Evolutionary conservation across 2,329 filamentous ascomycete genomes (phyloP).

Genomic region (Xylaria sp.): DNA sequence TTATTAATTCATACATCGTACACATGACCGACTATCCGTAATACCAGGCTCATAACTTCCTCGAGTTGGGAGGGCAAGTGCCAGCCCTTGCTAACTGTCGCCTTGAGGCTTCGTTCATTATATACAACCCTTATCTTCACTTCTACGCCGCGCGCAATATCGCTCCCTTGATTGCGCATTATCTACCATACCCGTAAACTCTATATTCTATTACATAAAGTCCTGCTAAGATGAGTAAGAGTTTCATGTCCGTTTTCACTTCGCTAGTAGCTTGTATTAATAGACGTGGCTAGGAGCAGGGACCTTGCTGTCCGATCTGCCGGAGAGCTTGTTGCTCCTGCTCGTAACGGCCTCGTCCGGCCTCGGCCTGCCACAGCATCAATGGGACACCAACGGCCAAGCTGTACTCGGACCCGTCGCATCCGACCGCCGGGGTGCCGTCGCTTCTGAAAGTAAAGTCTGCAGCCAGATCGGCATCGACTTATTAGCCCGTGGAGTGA

Average conservation of each 20-base stretch:
- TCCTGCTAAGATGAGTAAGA: constrained; percentile 27
- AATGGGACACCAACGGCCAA: constrained; percentile 33
- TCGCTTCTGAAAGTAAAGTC: constrained; percentile 49
- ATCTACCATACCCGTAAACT: not conserved
- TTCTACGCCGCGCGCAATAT: not conserved
- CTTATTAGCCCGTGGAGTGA: constrained; percentile 47
- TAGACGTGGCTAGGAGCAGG: constrained; percentile 13
- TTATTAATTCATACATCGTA: constrained; percentile 24
- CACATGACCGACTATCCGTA: not conserved
- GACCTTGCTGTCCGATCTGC: constrained; percentile 21
- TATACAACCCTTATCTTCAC: not conserved
- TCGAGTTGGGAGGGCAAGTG: not conserved
- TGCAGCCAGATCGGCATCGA: constrained; percentile 52
- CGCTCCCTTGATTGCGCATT: not conserved
- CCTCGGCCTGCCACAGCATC: constrained; percentile 14
- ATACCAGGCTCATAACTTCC: not conserved
- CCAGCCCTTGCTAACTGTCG: not conserved
- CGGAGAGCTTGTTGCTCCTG: constrained; percentile 31
- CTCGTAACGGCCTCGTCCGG: constrained; percentile 18
- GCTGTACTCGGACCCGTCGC: constrained; percentile 35
- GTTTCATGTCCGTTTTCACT: not conserved
- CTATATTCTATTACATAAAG: not conserved
- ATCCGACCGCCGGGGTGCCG: constrained; percentile 43
- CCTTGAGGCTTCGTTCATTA: not conserved
- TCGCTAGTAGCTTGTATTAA: constrained; percentile 2